A percentile compares a stretch with the other conserved stretches of the same genome.
Evolutionary conservation across 495 filamentous ascomycete species (phyloP).

Genomic region (Aspergillus olivimuriae): DNA sequence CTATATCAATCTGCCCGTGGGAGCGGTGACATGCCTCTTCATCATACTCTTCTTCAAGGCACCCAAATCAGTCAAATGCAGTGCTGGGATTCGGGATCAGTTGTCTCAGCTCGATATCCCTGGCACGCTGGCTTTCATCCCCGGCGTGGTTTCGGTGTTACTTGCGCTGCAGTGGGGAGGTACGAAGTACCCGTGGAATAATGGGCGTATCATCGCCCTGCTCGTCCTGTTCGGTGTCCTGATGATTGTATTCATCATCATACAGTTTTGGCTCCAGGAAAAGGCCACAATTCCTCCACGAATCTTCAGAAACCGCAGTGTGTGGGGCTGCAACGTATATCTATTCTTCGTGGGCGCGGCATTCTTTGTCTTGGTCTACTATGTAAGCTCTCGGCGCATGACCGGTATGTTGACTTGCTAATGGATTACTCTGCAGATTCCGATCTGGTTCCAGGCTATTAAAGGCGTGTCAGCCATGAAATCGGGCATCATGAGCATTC

Average conservation of each 20-base stretch:
- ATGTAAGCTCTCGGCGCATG: conserved; percentile 30
- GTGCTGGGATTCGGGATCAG: conserved; percentile 37
- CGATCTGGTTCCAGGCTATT: conserved; percentile 88
- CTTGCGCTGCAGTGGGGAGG: conserved; percentile 88
- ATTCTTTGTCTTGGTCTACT: conserved; percentile 63
- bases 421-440: conserved; percentile 50
- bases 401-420: conserved; percentile 4
- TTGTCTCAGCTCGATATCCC: conserved; percentile 56
- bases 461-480: conserved; percentile 59
- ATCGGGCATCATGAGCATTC: conserved; percentile 73
- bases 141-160: conserved; percentile 63
- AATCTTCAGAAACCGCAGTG: conserved; percentile 65
- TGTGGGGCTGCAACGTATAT: conserved; percentile 51
- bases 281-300: conserved; percentile 71
- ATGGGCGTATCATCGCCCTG: conserved; percentile 60
- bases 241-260: conserved; percentile 49
- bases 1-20: conserved; percentile 63
- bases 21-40: conserved; percentile 55
- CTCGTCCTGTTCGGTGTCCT: conserved; percentile 66
- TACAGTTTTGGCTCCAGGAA: conserved; percentile 64
- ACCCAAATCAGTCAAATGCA: conserved; percentile 37
- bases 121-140: conserved; percentile 64
- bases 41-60: conserved; percentile 56
- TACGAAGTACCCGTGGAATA: conserved; percentile 57
- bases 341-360: conserved; percentile 50